Conservation (phyloP, 2,329 filamentous ascomycete species). For the Bipolaris oryzae region DNA sequence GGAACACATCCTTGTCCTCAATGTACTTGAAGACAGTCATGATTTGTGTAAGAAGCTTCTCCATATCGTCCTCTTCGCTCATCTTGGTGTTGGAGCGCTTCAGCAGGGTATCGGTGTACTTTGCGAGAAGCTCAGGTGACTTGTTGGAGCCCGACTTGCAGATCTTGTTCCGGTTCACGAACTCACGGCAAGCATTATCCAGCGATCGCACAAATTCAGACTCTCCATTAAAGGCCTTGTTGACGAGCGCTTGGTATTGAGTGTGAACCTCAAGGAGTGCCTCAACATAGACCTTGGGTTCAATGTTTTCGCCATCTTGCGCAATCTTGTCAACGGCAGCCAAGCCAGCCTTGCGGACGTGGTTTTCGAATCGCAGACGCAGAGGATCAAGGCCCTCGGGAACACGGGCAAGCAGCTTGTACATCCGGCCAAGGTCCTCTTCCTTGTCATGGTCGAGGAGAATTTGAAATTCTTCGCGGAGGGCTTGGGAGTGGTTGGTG, state of each 20-base stretch:
- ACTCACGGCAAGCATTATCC: constrained; percentile 96
- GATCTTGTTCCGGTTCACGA: constrained; percentile 96
- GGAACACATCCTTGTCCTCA: constrained; percentile 99
- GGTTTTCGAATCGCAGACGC: constrained; percentile 83
- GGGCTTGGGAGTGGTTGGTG: constrained; percentile 80
- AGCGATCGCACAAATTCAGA: constrained; percentile 95
- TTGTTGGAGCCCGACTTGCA: constrained; percentile 93
- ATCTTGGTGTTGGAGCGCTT: constrained; percentile 87
- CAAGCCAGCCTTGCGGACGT: constrained; percentile 88
- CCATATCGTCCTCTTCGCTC: constrained; percentile 91
- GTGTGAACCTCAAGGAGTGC: constrained; percentile 92
- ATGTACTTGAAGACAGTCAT: constrained; percentile 99
- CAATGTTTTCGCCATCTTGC: constrained; percentile 83
- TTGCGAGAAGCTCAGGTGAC: constrained; percentile 91
- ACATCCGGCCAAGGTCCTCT: constrained; percentile 96
- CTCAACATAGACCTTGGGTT: constrained; percentile 96
- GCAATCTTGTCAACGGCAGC: constrained; percentile 90
- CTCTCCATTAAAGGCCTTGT: constrained; percentile 91
- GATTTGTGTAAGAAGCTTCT: constrained; percentile 85
- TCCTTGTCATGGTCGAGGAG: constrained; percentile 92
- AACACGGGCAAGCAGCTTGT: constrained; percentile 85
- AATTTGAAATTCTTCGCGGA: constrained; percentile 94
- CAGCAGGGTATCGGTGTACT: constrained; percentile 90
- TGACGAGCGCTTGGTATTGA: constrained; percentile 89
- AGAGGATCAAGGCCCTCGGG: constrained; percentile 90